Percentiles rank a stretch among this genome's conserved stretches.
Evolutionary conservation across 1,284 basidiomycete genomes (phyloP).

Genomic region (Trichosporon ovoides): DNA sequence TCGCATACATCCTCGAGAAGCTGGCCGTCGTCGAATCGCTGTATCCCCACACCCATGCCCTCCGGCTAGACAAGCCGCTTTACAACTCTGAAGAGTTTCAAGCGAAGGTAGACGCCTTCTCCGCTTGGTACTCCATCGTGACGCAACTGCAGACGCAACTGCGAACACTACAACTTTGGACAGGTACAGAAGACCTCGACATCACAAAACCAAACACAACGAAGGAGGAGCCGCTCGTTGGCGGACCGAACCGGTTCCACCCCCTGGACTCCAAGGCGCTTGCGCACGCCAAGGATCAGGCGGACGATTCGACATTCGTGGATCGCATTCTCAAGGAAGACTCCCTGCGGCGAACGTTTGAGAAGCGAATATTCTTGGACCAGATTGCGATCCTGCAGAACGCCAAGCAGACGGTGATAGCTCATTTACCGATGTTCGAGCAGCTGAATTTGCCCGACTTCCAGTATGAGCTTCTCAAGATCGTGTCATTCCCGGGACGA

Average conservation of each 20-base stretch:
- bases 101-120: constrained; percentile 73
- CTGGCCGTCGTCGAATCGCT: constrained; percentile 78
- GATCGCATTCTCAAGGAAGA: constrained; percentile 95
- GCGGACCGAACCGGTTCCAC: constrained; percentile 39
- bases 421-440: constrained; percentile 52
- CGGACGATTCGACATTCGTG: constrained; percentile 74
- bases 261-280: constrained; percentile 39
- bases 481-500: constrained; percentile 91
- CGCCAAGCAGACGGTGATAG: constrained; percentile 82
- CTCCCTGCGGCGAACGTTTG: constrained; percentile 86
- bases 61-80: constrained; percentile 69
- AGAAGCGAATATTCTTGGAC: constrained; percentile 83
- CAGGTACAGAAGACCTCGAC: constrained; percentile 79
- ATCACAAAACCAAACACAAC: constrained; percentile 69
- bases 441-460: constrained; percentile 86
- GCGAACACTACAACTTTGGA: constrained; percentile 76
- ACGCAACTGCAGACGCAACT: constrained; percentile 72
- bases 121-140: constrained; percentile 81
- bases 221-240: constrained; percentile 52
- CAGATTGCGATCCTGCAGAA: constrained; percentile 79
- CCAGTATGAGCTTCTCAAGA: constrained; percentile 79
- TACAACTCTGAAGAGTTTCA: constrained; percentile 65
- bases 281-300: constrained; percentile 26
- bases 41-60: constrained; percentile 76
- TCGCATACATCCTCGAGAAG: constrained; percentile 67